A percentile compares a stretch with the other conserved stretches of the same genome.
Conservation (phyloP, 2,329 filamentous ascomycete species). For the Blastomyces silverae region DNA sequence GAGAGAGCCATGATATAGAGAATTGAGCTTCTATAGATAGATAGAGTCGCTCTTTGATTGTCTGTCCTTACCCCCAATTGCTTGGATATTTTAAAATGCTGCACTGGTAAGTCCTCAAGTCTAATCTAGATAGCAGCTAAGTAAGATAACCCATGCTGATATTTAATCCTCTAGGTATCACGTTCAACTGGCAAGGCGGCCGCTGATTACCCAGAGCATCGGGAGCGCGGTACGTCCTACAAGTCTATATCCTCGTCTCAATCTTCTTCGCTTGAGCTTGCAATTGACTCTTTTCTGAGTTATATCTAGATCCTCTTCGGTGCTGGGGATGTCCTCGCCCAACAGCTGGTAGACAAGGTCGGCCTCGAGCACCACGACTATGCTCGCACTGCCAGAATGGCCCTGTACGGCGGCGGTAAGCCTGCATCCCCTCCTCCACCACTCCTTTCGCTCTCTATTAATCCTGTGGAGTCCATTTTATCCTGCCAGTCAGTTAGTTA, state of each 20-base stretch:
- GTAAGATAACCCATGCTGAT: slow-evolving; percentile 17
- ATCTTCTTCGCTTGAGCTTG: not conserved
- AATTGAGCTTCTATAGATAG: not conserved
- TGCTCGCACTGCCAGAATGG: slow-evolving; percentile 45
- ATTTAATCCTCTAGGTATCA: slow-evolving; percentile 61
- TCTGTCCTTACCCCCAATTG: not conserved
- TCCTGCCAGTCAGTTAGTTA: not conserved
- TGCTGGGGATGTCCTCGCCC: slow-evolving; percentile 81
- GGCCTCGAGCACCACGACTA: slow-evolving; percentile 69
- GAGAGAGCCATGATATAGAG: not conserved
- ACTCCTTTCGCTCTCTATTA: not conserved
- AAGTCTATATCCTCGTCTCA: not conserved
- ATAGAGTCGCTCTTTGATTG: not conserved
- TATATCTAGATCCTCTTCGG: slow-evolving; percentile 67
- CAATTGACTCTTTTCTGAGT: not conserved
- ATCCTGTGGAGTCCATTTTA: no score
- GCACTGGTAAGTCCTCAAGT: slow-evolving; percentile 33
- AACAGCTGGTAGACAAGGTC: slow-evolving; percentile 80
- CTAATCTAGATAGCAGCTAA: not conserved
- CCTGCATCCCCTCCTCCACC: not conserved
- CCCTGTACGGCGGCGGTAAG: slow-evolving; percentile 45
- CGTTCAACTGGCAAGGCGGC: slow-evolving; percentile 67
- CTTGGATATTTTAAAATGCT: slow-evolving; percentile 30
- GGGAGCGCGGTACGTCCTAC: slow-evolving; percentile 61
- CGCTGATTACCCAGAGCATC: slow-evolving; percentile 81